Evolutionary conservation across 495 filamentous ascomycete species (phyloP), one percentile per base, ranked within the genome.

Genomic region (Penicillium angulare): DNA sequence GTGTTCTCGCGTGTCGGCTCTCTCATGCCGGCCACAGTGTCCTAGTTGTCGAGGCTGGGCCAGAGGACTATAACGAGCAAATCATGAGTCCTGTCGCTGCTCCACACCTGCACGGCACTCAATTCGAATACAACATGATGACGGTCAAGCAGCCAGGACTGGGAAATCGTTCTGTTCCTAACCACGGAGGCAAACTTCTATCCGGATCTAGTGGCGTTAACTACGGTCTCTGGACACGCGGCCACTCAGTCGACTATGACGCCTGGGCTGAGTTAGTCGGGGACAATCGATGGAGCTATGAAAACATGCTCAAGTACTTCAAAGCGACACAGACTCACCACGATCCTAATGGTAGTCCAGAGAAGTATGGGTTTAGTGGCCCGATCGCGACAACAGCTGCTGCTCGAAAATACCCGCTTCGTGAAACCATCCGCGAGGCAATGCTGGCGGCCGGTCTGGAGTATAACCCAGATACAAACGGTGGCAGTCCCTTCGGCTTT

Each of bases 281-380:
- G 8, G 65, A 75, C 40, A 10, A 39, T 1, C 53, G 64, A 5
- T 77, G 68, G 71, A 67, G 57, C 23, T 69, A 67, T 38, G 32
- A 10, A n/a, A 33, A 56, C 3, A 57, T 55, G 2, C 38, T 69
- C 17, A 44, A 40, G n/a, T n/a, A 38, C 23, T 36, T 15, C 33
- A 60, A 12, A 61, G 67, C 52, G 64, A 60, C 1, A 54, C 60
- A 38, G 52, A 66, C 31, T 12, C 31, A 33, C 31, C 10, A 33
- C 31, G 31, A 33, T 33, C 31, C 31, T 4, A 13, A 7, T 12
- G 31, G 31, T n/a, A 33, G 10, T 33, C 31, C 31, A 7, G 31
- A 33, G 5, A 13, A 33, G 5, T 9, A 10, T n/a, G 31, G 31
- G 31, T 33, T 33, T 12, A 33, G 5, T 15, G 64, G 66, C 2